phyloP scores from a whole-genome alignment of 2,329 filamentous ascomycete genomes.

The Penicillium sp. region DNA sequence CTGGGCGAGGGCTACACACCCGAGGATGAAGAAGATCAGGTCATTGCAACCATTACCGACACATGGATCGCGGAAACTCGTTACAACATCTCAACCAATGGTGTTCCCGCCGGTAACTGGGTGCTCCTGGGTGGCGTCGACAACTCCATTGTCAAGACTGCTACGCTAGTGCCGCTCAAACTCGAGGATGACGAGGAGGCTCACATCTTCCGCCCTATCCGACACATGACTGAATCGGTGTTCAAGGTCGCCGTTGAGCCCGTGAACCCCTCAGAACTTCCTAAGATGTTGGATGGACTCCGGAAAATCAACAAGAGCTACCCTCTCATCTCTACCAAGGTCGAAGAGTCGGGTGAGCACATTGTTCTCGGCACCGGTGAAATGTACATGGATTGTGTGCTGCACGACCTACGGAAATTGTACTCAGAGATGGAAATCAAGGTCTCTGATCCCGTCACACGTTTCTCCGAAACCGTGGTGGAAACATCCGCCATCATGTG shows the following conservation, averaged over 20 bases:
- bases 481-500: slow-evolving; percentile 98
- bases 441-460: slow-evolving; percentile 93
- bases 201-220: slow-evolving; percentile 90
- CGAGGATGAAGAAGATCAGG: slow-evolving; percentile 98
- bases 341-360: slow-evolving; percentile 97
- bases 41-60: slow-evolving; percentile 76
- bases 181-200: slow-evolving; percentile 87
- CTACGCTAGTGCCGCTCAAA: slow-evolving; percentile 79
- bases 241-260: slow-evolving; percentile 98
- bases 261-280: slow-evolving; percentile 95
- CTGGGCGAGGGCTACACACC: slow-evolving; percentile 94
- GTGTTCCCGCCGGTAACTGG: slow-evolving; percentile 90
- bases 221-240: slow-evolving; percentile 95
- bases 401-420: slow-evolving; percentile 88
- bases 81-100: slow-evolving; percentile 89
- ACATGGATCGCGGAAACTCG: slow-evolving; percentile 90
- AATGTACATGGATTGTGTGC: slow-evolving; percentile 98
- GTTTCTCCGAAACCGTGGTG: slow-evolving; percentile 97
- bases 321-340: slow-evolving; percentile 91
- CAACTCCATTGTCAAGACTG: slow-evolving; percentile 97
- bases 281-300: slow-evolving; percentile 97
- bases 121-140: slow-evolving; percentile 91
- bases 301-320: slow-evolving; percentile 98
- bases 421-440: slow-evolving; percentile 99
- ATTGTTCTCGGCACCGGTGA: slow-evolving; percentile 94